These are phyloP conservation scores for Dichomitus squalens DNA, from an alignment of 1,284 basidiomycete genomes.

Conservation along the genomic window DNA sequence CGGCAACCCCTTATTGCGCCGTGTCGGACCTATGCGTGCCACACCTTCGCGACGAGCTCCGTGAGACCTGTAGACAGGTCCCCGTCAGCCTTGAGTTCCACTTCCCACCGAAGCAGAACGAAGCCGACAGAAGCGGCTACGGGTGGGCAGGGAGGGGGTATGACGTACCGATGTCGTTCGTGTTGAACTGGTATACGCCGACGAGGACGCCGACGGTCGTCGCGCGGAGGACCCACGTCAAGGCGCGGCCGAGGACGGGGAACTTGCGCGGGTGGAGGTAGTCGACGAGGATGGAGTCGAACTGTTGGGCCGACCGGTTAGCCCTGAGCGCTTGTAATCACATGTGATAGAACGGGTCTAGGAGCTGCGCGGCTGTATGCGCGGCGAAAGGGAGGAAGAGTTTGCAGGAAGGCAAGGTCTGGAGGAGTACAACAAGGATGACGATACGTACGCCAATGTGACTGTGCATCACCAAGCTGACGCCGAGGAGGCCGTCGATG, in stretches of 20 bases:
- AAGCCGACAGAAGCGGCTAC: neutral
- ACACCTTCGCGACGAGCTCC: constrained; percentile 37
- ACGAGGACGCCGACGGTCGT: constrained; percentile 85
- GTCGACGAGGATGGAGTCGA: constrained; percentile 78
- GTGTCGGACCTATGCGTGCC: constrained; percentile 28
- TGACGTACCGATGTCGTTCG: constrained; percentile 88
- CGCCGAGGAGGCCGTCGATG: constrained; percentile 86
- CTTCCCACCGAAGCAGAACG: neutral
- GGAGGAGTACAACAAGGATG: neutral
- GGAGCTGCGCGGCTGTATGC: neutral
- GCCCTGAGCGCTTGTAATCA: constrained; percentile 6
- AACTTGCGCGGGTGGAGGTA: constrained; percentile 96
- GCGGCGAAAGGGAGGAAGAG: neutral
- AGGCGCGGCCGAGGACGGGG: constrained; percentile 72
- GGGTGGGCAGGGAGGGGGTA: constrained; percentile 17
- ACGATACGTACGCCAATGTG: constrained; percentile 80
- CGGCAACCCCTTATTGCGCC: neutral
- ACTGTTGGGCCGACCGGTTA: constrained; percentile 43
- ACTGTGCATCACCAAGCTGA: constrained; percentile 90
- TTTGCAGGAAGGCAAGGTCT: neutral
- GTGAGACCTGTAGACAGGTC: constrained; percentile 28
- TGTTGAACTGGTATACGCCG: constrained; percentile 97
- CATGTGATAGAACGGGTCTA: constrained; percentile 5
- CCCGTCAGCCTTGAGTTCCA: neutral
- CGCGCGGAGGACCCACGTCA: constrained; percentile 77